Conservation (phyloP, 768 basidiomycete genomes). For the Rhodotorula diobovata region DNA sequence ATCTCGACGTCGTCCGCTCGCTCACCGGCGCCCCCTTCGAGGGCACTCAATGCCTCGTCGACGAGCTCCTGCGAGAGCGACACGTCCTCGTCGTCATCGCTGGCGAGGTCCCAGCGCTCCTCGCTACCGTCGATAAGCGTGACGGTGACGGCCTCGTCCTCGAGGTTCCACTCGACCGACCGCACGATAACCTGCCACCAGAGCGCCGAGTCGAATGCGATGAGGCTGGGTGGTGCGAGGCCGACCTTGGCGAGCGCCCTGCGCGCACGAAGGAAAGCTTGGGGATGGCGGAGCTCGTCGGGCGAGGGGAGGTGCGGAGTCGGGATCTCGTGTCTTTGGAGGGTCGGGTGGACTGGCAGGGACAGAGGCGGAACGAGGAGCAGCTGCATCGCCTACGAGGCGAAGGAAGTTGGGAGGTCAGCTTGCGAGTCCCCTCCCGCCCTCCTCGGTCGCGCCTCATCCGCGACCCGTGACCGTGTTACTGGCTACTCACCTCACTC, state of each 20-base stretch:
- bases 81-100: neutral
- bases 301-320: neutral
- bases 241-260: constrained; percentile 2
- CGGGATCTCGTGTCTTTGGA: constrained; percentile 18
- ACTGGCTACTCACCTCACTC: too few species aligned
- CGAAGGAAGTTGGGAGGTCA: neutral
- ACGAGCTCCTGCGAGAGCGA: neutral
- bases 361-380: constrained; percentile 8
- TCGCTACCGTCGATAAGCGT: constrained; percentile 17
- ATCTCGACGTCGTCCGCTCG: too few species aligned
- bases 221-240: neutral
- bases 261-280: neutral
- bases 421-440: neutral
- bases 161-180: constrained; percentile 24
- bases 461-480: too few species aligned
- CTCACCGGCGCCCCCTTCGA: neutral
- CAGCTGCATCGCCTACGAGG: constrained; percentile 3
- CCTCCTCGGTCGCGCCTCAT: too few species aligned
- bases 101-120: constrained; percentile 26
- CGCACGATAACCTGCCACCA: constrained; percentile 22
- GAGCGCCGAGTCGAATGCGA: constrained; percentile 8
- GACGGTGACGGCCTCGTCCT: constrained; percentile 9
- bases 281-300: neutral
- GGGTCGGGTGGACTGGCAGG: constrained; percentile 1
- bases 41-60: too few species aligned